Evolutionary conservation across 495 filamentous ascomycete genomes (phyloP), one percentile per base, ranked within the genome.

Genomic region (Saxophila tyrrhenica): DNA sequence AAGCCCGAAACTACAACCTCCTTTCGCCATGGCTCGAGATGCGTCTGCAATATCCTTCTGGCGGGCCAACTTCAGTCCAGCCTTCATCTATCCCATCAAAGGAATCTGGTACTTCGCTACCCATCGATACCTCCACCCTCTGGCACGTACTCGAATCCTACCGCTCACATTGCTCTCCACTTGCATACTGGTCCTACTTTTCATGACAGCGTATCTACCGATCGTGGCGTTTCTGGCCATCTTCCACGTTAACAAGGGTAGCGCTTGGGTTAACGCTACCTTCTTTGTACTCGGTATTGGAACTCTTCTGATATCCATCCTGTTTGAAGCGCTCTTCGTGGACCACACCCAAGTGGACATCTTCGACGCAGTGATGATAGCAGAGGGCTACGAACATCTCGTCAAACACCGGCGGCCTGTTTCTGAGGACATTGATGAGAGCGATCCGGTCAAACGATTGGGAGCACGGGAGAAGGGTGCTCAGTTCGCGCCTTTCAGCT

Each of bases 281-380:
- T 75, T 84, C 64, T 64, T 84, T 19, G 79, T 84, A 15, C 74
- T 85, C n/a, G 81, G 78, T 13, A 80, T 84, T 70, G 81, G 78
- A 16, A 73, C 77, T 0, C 78, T 76, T 0, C 76, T 84, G 22
- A 73, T 79, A 9, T 75, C 79, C 0, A 64, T 76, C 1, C 71
- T 85, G 7, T 85, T 84, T 56, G 82, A 85, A 65, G 79, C 78
- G 0, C 81, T 85, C 57, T 78, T 85, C 46, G 81, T 83, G 20
- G 81, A 85, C 57, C 77, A 84, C 59, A 82, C 81, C 0, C 72
- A 82, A 49, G 80, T 85, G 23, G 81, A 85, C 65, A 75, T 83
- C 44, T 85, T 84, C 53, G 81, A 84, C 56, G 74, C 81, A 1
- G 76, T 83, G 1, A 63, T 84, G 32, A 72, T 83, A 22, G 72